Evolutionary conservation across 371 early-diverging fungal genomes (phyloP), one percentile per base, ranked within the genome.

Genomic region (Quaeritorhiza haematococci): DNA sequence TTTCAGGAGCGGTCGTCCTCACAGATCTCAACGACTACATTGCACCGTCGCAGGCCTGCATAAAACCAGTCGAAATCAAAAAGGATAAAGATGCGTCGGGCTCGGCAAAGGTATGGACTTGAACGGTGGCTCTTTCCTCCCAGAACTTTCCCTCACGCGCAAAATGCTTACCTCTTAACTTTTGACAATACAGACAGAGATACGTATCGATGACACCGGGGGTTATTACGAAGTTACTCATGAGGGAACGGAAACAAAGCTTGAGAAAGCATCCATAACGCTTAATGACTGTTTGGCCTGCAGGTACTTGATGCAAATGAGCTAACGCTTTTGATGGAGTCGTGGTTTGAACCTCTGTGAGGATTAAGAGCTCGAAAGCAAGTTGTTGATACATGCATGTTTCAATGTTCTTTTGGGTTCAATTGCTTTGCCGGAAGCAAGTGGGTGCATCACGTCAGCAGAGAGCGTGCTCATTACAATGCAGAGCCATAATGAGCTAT

Each of bases 231-330:
- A 94, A 62, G 93, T 94, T n/a, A 74, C 83, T 7, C 41, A 84
- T 58, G 93, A 91, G 59, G 93, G 92, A 30, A 80, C 76, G 28
- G 86, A 88, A 61, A 83, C 80, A 6, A 82, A 86, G 65, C 82
- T 92, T 3, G 92, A 92, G 64, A 78, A 85, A 2, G 96, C 95
- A 1, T 75, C 80, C 3, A 93, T 96, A 41, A 82, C 87, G 13
- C 69, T 98, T 29, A 91, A 93, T 64, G 98, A 98, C 75, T 98
- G 98, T 67, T 78, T 98, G 26, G 96, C 98, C 3, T 98, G 98
- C 88, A 92, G 89, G 91, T 88, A 76, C 45, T 33, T 13, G 33
- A 13, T 3, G 15, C 24, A 35, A 43, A 34, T 38, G 1, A 3
- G 17, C 35, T 55, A 21, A 38, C 34, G 10, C 24, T n/a, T n/a